Conservation (phyloP, 768 basidiomycete species). For the Plicaturopsis crispa region DNA sequence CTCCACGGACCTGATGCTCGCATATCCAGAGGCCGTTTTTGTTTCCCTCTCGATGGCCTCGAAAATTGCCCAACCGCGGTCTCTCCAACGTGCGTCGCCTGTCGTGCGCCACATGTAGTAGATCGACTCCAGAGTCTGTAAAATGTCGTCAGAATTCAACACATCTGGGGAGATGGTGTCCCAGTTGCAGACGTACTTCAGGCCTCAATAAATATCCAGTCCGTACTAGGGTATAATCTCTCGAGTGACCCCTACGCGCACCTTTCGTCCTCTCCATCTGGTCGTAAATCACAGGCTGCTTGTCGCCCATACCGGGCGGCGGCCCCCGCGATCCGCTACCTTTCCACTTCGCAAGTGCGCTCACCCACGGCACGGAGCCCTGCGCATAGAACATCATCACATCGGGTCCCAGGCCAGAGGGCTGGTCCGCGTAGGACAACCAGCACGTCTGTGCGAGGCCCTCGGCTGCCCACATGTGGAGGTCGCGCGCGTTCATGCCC, state of each 20-base stretch:
- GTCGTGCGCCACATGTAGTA: conserved; percentile 69
- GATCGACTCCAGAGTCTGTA: conserved; percentile 65
- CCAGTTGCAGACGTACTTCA: conserved; percentile 45
- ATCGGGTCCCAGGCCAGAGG: conserved; percentile 64
- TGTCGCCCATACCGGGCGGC: conserved; percentile 47
- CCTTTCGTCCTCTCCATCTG: conserved; percentile 19
- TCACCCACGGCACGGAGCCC: conserved; percentile 35
- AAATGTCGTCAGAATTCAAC: neutral
- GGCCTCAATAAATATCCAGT: conserved; percentile 55
- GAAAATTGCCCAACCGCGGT: conserved; percentile 66
- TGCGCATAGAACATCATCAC: conserved; percentile 32
- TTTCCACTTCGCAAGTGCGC: conserved; percentile 42
- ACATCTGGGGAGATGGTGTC: neutral
- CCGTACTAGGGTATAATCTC: conserved; percentile 48
- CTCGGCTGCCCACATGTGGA: conserved; percentile 71
- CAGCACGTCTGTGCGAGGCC: conserved; percentile 70
- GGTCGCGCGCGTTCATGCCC: conserved; percentile 43
- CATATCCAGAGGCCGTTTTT: conserved; percentile 55
- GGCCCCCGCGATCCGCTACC: conserved; percentile 32
- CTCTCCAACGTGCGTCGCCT: conserved; percentile 60
- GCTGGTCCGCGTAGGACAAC: conserved; percentile 63
- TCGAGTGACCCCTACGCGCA: conserved; percentile 15
- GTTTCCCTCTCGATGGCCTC: conserved; percentile 55
- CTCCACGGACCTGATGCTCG: conserved; percentile 46
- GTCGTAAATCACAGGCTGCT: conserved; percentile 27